Evolutionary conservation across 345 rosid genomes (phyloP).

Genomic region (Populus ilicifolia): DNA sequence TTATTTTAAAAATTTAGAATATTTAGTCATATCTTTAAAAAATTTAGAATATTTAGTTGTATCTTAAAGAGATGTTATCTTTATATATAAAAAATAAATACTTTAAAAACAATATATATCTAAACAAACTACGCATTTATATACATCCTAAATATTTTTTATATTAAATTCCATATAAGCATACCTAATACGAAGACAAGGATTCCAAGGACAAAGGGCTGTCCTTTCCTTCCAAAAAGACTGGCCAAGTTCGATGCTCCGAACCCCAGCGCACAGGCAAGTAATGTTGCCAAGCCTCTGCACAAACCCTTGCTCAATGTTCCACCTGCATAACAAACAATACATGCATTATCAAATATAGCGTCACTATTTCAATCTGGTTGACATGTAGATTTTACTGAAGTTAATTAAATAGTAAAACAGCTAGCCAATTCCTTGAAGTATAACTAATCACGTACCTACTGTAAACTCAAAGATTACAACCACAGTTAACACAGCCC

Average conservation of each 20-base stretch:
- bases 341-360: too few relatives aligned
- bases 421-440: not conserved
- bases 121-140: too few relatives aligned
- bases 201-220: conserved; percentile 19
- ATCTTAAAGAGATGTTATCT: too few relatives aligned
- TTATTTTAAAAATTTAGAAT: too few relatives aligned
- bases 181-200: conserved; percentile 24
- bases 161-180: not conserved
- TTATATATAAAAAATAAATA: too few relatives aligned
- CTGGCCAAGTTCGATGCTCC: conserved; percentile 22
- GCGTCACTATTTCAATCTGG: too few relatives aligned
- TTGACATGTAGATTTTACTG: too few relatives aligned
- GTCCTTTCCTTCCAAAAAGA: conserved; percentile 20
- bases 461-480: conserved; percentile 29
- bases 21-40: too few relatives aligned
- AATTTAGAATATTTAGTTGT: too few relatives aligned
- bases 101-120: too few relatives aligned
- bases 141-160: too few relatives aligned
- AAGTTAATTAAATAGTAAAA: too few relatives aligned
- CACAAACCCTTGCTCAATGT: conserved; percentile 18
- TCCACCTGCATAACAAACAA: conserved; percentile 15
- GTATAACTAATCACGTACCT: conserved; percentile 12
- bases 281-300: conserved; percentile 24
- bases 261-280: conserved; percentile 21
- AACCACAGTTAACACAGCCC: conserved; percentile 31